Conservation (phyloP, 768 basidiomycete species). For the Leccinum aurantiacum region DNA sequence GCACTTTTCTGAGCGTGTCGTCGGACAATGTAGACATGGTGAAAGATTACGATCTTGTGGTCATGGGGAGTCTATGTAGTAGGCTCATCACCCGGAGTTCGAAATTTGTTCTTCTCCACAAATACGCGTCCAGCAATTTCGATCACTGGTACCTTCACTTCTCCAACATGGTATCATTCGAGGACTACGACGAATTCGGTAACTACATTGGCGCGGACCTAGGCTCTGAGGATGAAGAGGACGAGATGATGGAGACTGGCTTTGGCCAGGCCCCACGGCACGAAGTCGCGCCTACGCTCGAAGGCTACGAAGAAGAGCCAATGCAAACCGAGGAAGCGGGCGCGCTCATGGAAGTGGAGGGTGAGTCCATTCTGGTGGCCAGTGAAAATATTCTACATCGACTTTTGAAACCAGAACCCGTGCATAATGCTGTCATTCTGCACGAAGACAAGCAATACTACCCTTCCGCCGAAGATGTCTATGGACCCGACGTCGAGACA, state of each 20-base stretch:
- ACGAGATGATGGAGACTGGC: slow-evolving; percentile 53
- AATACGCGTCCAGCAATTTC: slow-evolving; percentile 23
- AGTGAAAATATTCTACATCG: slow-evolving; percentile 2
- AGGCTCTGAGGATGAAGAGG: slow-evolving; percentile 73
- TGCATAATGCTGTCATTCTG: slow-evolving; percentile 79
- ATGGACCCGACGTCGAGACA: slow-evolving; percentile 92
- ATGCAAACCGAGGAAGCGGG: slow-evolving; percentile 55
- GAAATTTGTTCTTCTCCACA: slow-evolving; percentile 29
- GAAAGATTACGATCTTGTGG: slow-evolving; percentile 10
- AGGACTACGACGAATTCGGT: slow-evolving; percentile 93
- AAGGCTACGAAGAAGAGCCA: slow-evolving; percentile 79
- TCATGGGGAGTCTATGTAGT: slow-evolving; percentile 11
- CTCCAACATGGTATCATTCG: slow-evolving; percentile 51
- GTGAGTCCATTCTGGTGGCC: slow-evolving; percentile 39
- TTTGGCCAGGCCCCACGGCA: slow-evolving; percentile 40
- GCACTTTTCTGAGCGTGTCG: slow-evolving; percentile 80
- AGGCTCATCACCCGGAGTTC: slow-evolving; percentile 30
- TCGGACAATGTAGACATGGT: slow-evolving; percentile 64
- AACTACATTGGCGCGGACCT: slow-evolving; percentile 97
- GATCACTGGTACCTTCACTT: slow-evolving; percentile 8
- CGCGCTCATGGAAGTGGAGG: slow-evolving; percentile 85
- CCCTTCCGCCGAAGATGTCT: slow-evolving; percentile 86
- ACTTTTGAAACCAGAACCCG: slow-evolving; percentile 52
- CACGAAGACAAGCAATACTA: slow-evolving; percentile 99
- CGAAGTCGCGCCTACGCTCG: slow-evolving; percentile 57